These are phyloP conservation scores for Fusarium scirpi DNA, from an alignment of 2,329 filamentous ascomycete genomes.

Conservation along the genomic window DNA sequence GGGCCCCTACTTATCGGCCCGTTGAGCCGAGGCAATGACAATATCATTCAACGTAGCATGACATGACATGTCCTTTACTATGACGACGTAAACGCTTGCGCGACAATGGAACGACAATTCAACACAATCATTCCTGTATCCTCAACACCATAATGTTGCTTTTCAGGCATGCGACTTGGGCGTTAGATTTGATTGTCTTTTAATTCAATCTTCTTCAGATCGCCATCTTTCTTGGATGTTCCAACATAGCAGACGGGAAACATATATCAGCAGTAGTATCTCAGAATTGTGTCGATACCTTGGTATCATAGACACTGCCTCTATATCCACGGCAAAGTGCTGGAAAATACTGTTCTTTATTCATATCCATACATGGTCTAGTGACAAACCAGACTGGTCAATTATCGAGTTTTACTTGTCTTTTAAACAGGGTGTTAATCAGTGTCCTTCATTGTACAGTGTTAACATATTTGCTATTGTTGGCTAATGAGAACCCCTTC, in stretches of 20 bases:
- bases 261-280: neutral
- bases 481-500: neutral
- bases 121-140: neutral
- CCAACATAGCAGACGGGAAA: neutral
- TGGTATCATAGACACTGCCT: neutral
- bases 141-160: neutral
- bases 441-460: neutral
- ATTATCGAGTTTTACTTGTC: neutral
- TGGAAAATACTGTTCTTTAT: neutral
- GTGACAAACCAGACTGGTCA: neutral
- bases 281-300: neutral
- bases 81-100: neutral
- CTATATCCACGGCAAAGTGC: neutral
- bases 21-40: conserved; percentile 36
- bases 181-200: too few relatives aligned
- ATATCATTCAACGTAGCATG: too few relatives aligned
- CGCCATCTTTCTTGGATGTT: neutral
- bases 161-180: neutral
- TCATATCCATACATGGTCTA: neutral
- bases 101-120: neutral
- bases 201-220: neutral
- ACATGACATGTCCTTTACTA: too few relatives aligned
- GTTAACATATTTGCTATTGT: neutral
- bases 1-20: conserved; percentile 9
- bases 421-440: neutral